phyloP scores from a whole-genome alignment of 306 rosid genomes.

The Alnus glutinosa region DNA sequence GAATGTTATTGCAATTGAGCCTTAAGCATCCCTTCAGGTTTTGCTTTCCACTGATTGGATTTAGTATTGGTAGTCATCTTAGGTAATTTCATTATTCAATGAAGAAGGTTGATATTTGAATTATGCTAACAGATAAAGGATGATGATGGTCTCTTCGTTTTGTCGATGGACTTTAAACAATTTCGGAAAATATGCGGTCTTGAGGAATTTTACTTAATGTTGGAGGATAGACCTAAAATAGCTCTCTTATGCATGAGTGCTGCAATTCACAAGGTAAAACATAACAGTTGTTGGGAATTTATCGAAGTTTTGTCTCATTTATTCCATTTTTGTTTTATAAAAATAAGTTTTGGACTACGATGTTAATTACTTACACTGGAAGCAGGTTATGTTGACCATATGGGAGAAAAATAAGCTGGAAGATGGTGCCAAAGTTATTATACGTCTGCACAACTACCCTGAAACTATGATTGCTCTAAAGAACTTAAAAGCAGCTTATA shows the following conservation, averaged over 20 bases:
- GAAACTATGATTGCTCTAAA: constrained; percentile 78
- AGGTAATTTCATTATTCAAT: neutral
- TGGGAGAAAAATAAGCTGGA: constrained; percentile 43
- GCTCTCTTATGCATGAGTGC: constrained; percentile 72
- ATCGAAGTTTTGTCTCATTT: constrained; percentile 1
- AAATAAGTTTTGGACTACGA: constrained; percentile 20
- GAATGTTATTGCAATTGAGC: neutral
- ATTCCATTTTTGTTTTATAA: neutral
- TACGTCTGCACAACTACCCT: constrained; percentile 81
- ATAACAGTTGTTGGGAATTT: neutral
- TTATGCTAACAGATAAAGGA: constrained; percentile 44
- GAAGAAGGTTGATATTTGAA: constrained; percentile 5
- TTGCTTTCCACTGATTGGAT: neutral
- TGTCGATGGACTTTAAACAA: constrained; percentile 71
- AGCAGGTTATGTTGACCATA: constrained; percentile 56
- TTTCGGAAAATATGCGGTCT: constrained; percentile 46
- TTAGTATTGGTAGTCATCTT: neutral
- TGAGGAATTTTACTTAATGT: constrained; percentile 51
- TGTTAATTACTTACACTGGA: constrained; percentile 24
- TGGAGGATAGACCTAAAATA: constrained; percentile 68
- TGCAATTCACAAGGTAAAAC: constrained; percentile 72
- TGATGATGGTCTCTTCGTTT: constrained; percentile 44
- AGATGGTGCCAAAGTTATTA: constrained; percentile 52
- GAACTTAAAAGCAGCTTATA: constrained; percentile 90
- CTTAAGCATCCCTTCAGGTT: neutral